These are phyloP conservation scores for Onygenales sp. DNA, from an alignment of 2,329 filamentous ascomycete genomes.

Conservation along the genomic window DNA sequence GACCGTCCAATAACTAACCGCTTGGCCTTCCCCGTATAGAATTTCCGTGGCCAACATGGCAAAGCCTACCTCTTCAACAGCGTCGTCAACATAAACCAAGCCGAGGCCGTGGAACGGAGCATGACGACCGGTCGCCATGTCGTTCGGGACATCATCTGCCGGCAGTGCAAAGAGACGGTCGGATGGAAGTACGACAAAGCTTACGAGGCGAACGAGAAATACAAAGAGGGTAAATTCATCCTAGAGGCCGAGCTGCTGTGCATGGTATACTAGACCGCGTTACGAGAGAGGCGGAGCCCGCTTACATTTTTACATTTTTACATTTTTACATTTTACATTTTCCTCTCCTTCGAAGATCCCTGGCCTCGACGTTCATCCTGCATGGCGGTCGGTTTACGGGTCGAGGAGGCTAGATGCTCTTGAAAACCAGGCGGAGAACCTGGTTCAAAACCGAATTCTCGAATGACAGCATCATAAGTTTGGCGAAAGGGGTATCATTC, in stretches of 20 bases:
- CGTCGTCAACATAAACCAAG: constrained; percentile 79
- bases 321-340: not conserved
- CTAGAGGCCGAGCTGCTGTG: constrained; percentile 88
- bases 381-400: not conserved
- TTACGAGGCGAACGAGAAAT: constrained; percentile 84
- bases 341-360: not conserved
- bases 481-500: not conserved
- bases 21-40: constrained; percentile 44
- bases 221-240: constrained; percentile 98
- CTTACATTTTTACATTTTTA: not conserved
- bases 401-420: not conserved
- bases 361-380: not conserved
- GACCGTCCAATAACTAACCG: constrained; percentile 6
- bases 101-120: constrained; percentile 82
- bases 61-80: constrained; percentile 94
- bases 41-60: constrained; percentile 95
- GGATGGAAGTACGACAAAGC: constrained; percentile 99
- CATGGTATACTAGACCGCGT: constrained; percentile 49
- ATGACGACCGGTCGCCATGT: constrained; percentile 97
- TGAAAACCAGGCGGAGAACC: not conserved
- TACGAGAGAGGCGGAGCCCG: not conserved
- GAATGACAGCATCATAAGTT: not conserved
- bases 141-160: constrained; percentile 85
- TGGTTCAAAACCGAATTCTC: not conserved
- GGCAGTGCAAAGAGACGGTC: constrained; percentile 83